These are phyloP conservation scores for Hyphochytrium catenoides DNA, from an alignment of 352 stramenopile species.

Conservation along the genomic window DNA sequence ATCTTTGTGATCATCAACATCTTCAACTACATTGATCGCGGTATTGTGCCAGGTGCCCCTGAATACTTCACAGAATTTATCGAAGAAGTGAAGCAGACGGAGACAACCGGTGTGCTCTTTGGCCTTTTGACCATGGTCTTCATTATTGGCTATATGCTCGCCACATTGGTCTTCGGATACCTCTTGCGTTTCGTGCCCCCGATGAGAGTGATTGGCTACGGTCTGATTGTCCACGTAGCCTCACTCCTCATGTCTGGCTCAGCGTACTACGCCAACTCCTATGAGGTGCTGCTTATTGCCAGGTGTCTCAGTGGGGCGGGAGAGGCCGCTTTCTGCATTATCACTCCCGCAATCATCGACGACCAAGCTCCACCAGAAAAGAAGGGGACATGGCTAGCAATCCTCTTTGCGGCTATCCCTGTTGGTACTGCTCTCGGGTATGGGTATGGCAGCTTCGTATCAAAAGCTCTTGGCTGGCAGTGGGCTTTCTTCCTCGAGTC, in stretches of 20 bases:
- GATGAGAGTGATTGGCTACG: conserved; percentile 67
- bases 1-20: conserved; percentile 73
- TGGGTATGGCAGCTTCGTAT: conserved; percentile 53
- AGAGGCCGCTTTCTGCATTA: conserved; percentile 75
- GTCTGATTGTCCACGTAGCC: conserved; percentile 65
- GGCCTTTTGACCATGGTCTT: conserved; percentile 73
- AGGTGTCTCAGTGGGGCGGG: conserved; percentile 61
- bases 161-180: conserved; percentile 69
- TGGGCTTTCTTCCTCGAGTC: conserved; percentile 63
- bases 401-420: conserved; percentile 76
- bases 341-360: conserved; percentile 77
- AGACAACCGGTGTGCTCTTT: conserved; percentile 25
- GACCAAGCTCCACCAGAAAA: conserved; percentile 33
- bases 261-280: conserved; percentile 43
- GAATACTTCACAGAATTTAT: conserved; percentile 80
- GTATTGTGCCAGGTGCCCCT: conserved; percentile 76
- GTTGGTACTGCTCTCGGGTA: conserved; percentile 70
- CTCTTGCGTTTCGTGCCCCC: conserved; percentile 55
- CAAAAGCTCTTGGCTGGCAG: conserved; percentile 32
- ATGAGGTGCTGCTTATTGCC: conserved; percentile 60
- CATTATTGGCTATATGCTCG: conserved; percentile 75
- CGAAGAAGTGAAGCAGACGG: conserved; percentile 17
- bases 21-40: conserved; percentile 79
- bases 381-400: conserved; percentile 60
- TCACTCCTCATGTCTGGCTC: conserved; percentile 61